Base-by-base conservation (phyloP, 768 basidiomycete species). In the Leccinum incarnatum region DNA sequence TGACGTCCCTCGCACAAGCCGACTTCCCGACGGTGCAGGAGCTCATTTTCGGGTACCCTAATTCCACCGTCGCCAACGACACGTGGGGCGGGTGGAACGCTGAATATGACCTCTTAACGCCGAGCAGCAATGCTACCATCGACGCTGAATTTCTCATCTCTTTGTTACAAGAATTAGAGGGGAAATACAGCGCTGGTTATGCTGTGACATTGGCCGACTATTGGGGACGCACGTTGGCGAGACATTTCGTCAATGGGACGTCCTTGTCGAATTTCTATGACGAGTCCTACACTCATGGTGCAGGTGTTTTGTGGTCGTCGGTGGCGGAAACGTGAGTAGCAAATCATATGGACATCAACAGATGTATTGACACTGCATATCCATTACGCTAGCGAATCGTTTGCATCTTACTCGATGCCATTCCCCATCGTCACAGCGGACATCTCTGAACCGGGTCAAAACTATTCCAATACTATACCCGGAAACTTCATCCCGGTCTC, bases 181-280 rank as follows among this genome's bases (percentile, higher is more conserved):
- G 73, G 23, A 72, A 78, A 46, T 65, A 64, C 12, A 52, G 54
- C 0, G 67, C 73, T 4, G 74, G 75, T 1, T 75, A 66, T 25
- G 23, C 60, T 2, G 67, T 75, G 14, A 75, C 74, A 2, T 47
- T 74, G 14, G 66, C 69, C 0, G 74, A 75, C 51, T 42, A 48
- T 29, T 75, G 71, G 72, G 46, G 54, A 3, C 69, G 67, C 8
- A 42, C 45, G 9, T 54, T 78, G 34, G 65, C 71, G 5, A 69
- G 73, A 47, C 79, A 79, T 65, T 78, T 80, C 56, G 54, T 50
- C 29, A 78, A 76, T 58, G 75, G 76, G 1, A 77, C 78, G 6
- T 71, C 71, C 15, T 7, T 63, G 5, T 61, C 69, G 17, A 72
- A 70, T 50, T 73, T 75, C 45, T 72, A 53, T 27, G 61, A 67